Conservation (phyloP, 768 basidiomycete genomes). For the Lyophyllum atratum region DNA sequence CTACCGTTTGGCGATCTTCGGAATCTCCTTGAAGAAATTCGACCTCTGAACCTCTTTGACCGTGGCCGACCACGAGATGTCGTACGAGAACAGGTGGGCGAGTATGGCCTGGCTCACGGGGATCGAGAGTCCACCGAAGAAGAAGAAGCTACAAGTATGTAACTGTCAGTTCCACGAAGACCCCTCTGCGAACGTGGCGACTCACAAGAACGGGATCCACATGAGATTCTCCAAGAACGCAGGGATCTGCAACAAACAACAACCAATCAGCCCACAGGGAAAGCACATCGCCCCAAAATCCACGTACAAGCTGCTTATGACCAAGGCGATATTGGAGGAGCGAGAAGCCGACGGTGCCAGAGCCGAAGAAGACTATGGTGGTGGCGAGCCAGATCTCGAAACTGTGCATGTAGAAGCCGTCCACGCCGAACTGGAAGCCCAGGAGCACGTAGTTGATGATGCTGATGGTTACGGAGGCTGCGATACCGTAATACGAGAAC, state of each 20-base stretch:
- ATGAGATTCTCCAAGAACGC: conserved; percentile 59
- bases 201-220: conserved; percentile 79
- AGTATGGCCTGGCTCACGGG: conserved; percentile 70
- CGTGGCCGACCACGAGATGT: conserved; percentile 60
- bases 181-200: conserved; percentile 13
- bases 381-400: conserved; percentile 84
- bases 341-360: conserved; percentile 71
- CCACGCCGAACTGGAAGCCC: conserved; percentile 71
- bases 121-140: conserved; percentile 75
- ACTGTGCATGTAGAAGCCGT: conserved; percentile 76
- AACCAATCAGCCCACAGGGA: background rate
- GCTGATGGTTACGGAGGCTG: conserved; percentile 64
- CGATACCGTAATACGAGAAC: conserved; percentile 68
- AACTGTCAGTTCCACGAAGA: no score
- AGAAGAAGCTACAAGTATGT: conserved; percentile 59
- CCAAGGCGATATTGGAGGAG: conserved; percentile 75
- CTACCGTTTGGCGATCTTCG: conserved; percentile 75
- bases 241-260: conserved; percentile 30
- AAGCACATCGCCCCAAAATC: conserved; percentile 12
- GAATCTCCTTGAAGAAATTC: conserved; percentile 91
- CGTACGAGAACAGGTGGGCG: conserved; percentile 61
- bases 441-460: conserved; percentile 76
- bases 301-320: conserved; percentile 46
- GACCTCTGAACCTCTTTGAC: conserved; percentile 83
- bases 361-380: conserved; percentile 75